These are phyloP conservation scores for Tetracladium marchalianum DNA, from an alignment of 495 filamentous ascomycete species.

Conservation along the genomic window DNA sequence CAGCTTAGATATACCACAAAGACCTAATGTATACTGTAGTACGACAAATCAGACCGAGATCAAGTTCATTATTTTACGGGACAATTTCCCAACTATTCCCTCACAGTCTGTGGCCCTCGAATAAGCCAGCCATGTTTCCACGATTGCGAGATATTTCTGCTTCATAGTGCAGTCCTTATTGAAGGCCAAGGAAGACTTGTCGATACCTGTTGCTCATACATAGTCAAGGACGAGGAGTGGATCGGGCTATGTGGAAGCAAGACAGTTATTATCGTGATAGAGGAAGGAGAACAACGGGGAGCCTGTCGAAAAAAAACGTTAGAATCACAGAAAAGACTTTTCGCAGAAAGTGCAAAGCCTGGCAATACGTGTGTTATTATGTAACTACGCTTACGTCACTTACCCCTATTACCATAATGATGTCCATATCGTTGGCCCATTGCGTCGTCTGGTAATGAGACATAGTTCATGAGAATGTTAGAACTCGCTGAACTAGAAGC, in stretches of 20 bases:
- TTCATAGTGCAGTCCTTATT: slow-evolving; percentile 4
- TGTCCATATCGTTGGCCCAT: too few relatives aligned
- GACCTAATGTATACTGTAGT: slow-evolving; percentile 5
- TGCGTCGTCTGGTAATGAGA: too few relatives aligned
- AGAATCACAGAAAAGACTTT: not conserved
- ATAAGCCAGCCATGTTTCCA: slow-evolving; percentile 6
- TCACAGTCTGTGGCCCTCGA: too few relatives aligned
- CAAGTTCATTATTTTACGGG: slow-evolving; percentile 7
- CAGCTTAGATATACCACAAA: slow-evolving; percentile 4
- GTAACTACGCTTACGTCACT: too few relatives aligned
- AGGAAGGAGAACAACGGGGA: too few relatives aligned
- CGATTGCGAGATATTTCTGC: slow-evolving; percentile 11
- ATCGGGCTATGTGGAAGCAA: slow-evolving; percentile 5
- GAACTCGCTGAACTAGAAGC: too few relatives aligned
- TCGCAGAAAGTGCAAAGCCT: not conserved
- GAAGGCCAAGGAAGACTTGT: slow-evolving; percentile 7
- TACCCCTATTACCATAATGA: too few relatives aligned
- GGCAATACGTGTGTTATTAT: not conserved
- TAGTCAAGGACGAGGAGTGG: slow-evolving; percentile 9
- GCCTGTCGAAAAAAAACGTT: not conserved
- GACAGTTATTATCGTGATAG: slow-evolving; percentile 7
- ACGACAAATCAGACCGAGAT: slow-evolving; percentile 6
- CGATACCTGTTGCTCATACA: slow-evolving; percentile 6
- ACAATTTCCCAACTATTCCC: not conserved
- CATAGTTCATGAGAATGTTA: too few relatives aligned